These are phyloP conservation scores for Trichoderma brevicompactum DNA, from an alignment of 2,329 filamentous ascomycete genomes.

Conservation along the genomic window DNA sequence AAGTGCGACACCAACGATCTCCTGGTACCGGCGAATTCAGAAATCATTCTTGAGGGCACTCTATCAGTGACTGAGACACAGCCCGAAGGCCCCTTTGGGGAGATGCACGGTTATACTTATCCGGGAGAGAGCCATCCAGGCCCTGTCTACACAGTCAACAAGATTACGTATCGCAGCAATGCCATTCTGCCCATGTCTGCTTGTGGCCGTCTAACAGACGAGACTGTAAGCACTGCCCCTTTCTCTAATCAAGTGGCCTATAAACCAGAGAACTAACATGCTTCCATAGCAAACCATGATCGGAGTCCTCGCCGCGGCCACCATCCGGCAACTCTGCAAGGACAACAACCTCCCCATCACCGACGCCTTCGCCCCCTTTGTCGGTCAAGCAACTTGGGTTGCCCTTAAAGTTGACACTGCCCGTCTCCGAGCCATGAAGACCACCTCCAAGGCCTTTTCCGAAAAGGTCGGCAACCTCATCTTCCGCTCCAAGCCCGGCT, in stretches of 20 bases:
- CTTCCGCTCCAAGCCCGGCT: slow-evolving; percentile 47
- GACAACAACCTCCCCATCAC: slow-evolving; percentile 45
- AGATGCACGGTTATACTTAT: slow-evolving; percentile 38
- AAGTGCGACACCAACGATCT: slow-evolving; percentile 58
- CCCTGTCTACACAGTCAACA: slow-evolving; percentile 25
- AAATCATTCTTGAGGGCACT: slow-evolving; percentile 57
- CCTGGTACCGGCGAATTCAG: slow-evolving; percentile 52
- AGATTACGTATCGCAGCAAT: slow-evolving; percentile 28
- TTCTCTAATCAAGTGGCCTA: neutral
- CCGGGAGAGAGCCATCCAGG: slow-evolving; percentile 2
- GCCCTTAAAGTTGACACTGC: slow-evolving; percentile 60
- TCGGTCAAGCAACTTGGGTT: slow-evolving; percentile 54
- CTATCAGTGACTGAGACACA: slow-evolving; percentile 49
- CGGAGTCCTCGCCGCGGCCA: slow-evolving; percentile 9
- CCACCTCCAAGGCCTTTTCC: slow-evolving; percentile 46
- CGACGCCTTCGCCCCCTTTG: slow-evolving; percentile 50
- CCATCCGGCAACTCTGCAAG: slow-evolving; percentile 6
- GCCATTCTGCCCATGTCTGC: slow-evolving; percentile 28
- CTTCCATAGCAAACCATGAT: slow-evolving; percentile 12
- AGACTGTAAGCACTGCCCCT: neutral
- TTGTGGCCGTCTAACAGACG: slow-evolving; percentile 28
- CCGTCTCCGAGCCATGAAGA: slow-evolving; percentile 60
- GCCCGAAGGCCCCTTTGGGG: slow-evolving; percentile 55
- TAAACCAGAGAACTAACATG: neutral
- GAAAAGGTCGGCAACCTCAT: slow-evolving; percentile 49